A percentile compares a stretch with the other conserved stretches of the same genome.
These are phyloP conservation scores for Tulasnella sp. DNA, from an alignment of 768 basidiomycete species.

Conservation along the genomic window DNA sequence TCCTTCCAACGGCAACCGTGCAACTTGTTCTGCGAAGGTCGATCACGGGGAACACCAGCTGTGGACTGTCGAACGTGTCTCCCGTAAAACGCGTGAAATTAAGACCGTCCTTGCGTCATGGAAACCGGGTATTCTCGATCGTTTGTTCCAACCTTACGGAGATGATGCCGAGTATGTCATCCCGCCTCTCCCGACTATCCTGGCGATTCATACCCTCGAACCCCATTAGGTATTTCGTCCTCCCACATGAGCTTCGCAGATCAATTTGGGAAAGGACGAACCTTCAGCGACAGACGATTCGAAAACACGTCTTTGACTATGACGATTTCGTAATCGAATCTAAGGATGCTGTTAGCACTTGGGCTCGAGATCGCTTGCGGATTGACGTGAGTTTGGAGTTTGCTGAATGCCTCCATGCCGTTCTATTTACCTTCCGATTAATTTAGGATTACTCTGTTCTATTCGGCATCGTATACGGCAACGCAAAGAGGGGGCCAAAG, in stretches of 20 bases:
- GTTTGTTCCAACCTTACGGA: not conserved
- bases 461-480: not conserved
- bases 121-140: not conserved
- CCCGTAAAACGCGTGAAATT: not conserved
- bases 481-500: not conserved
- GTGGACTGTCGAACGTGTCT: not conserved
- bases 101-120: not conserved
- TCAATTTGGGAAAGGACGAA: not conserved
- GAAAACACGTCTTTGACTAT: too few relatives aligned
- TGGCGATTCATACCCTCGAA: too few relatives aligned
- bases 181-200: too few relatives aligned
- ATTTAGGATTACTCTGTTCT: not conserved
- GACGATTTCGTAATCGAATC: too few relatives aligned
- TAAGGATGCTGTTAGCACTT: too few relatives aligned
- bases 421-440: too few relatives aligned
- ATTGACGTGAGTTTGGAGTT: too few relatives aligned
- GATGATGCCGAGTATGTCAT: too few relatives aligned
- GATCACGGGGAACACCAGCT: not conserved
- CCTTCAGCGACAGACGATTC: not conserved
- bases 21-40: not conserved
- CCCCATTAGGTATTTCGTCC: not conserved
- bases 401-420: too few relatives aligned
- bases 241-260: not conserved
- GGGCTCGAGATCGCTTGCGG: too few relatives aligned
- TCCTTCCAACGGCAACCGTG: not conserved